A percentile compares a stretch with the other conserved stretches of the same genome.
Conservation (phyloP, 352 stramenopile genomes). For the Pythium dissimile region DNA sequence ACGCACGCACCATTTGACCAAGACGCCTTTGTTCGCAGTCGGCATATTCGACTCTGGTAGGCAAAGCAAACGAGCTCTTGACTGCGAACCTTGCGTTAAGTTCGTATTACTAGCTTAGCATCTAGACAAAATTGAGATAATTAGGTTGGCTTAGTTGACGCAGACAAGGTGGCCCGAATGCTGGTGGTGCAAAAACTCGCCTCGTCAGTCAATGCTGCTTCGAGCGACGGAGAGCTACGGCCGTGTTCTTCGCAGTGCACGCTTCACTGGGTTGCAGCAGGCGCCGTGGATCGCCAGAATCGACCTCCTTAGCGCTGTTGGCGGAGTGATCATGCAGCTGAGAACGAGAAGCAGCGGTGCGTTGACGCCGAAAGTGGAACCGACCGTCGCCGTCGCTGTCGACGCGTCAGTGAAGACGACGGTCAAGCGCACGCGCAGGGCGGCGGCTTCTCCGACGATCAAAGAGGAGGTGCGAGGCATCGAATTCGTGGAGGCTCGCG, state of each 20-base stretch:
- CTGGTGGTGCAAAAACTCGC: slow-evolving; percentile 28
- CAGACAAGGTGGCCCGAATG: no score
- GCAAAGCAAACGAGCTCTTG: no score
- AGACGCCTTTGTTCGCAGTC: slow-evolving; percentile 80
- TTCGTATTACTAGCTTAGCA: slow-evolving; percentile 9
- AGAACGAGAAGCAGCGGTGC: slow-evolving; percentile 23
- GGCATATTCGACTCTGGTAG: no score
- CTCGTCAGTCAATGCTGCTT: slow-evolving; percentile 4
- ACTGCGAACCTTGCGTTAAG: no score
- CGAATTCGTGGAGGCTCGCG: neutral
- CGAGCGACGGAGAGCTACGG: slow-evolving; percentile 9
- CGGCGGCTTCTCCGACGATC: neutral
- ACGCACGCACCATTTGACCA: slow-evolving; percentile 71
- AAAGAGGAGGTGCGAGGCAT: slow-evolving; percentile 9
- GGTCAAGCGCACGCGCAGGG: neutral
- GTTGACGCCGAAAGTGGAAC: neutral
- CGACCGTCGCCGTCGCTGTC: slow-evolving; percentile 12
- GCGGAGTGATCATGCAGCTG: slow-evolving; percentile 51
- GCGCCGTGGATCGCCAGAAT: no score
- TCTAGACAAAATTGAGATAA: no score
- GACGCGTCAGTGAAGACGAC: neutral
- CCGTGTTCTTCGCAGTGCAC: slow-evolving; percentile 15
- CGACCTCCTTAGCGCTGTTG: no score
- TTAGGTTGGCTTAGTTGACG: neutral
- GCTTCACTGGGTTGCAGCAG: neutral